Conservation (phyloP, 1,139 yeast genomes). For the Saccharomycopsis crataegensis region DNA sequence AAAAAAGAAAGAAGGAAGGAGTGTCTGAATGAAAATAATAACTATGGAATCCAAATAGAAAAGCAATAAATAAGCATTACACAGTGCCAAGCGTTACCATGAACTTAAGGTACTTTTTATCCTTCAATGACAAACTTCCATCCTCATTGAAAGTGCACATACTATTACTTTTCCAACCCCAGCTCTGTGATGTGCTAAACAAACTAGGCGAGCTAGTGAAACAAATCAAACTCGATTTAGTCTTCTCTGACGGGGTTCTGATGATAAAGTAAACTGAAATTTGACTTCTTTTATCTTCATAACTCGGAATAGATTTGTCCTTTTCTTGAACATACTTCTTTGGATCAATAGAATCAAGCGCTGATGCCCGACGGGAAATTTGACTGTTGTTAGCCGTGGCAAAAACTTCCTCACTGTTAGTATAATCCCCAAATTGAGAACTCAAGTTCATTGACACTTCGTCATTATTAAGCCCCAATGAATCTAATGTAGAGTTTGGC, state of each 20-base stretch:
- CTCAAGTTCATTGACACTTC: not conserved
- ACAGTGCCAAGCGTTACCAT: slow-evolving; percentile 43
- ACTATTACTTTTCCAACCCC: slow-evolving; percentile 51
- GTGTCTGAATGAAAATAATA: not conserved
- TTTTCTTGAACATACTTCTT: slow-evolving; percentile 6
- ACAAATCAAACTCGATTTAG: slow-evolving; percentile 38
- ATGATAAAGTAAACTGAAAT: slow-evolving; percentile 44
- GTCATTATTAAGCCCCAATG: not conserved
- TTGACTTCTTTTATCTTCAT: slow-evolving; percentile 38
- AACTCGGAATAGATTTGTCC: slow-evolving; percentile 28
- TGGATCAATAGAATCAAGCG: not conserved
- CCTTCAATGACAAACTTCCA: slow-evolving; percentile 32
- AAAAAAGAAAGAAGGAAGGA: not conserved
- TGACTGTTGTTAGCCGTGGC: too few relatives aligned
- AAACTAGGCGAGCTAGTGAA: slow-evolving; percentile 44
- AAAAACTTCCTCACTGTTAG: not conserved
- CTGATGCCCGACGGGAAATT: not conserved
- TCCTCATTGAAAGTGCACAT: slow-evolving; percentile 41
- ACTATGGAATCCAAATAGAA: not conserved
- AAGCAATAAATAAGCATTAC: slow-evolving; percentile 18
- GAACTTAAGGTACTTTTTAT: slow-evolving; percentile 37
- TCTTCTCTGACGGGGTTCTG: slow-evolving; percentile 42
- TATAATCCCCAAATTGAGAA: not conserved
- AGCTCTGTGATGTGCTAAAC: slow-evolving; percentile 44
- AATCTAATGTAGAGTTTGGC: slow-evolving; percentile 10